Evolutionary conservation across 2,329 filamentous ascomycete genomes (phyloP).

Genomic region (Parastagonospora nodorum): DNA sequence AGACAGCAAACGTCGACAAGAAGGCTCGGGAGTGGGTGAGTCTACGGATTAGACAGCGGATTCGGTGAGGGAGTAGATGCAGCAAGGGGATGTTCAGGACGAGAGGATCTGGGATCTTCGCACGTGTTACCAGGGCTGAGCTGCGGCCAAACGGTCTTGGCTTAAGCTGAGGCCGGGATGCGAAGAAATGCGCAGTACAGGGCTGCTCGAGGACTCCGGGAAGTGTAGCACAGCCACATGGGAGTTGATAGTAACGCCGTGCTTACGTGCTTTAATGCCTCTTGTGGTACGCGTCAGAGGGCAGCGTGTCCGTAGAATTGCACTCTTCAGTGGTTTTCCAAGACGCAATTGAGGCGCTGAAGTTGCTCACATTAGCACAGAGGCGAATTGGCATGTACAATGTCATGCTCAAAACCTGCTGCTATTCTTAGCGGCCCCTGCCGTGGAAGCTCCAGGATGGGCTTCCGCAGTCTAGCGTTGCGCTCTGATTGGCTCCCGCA

Average conservation of each 20-base stretch:
- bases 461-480: conserved; percentile 18
- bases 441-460: conserved; percentile 10
- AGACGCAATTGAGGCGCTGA: not conserved
- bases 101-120: not conserved
- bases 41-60: too few relatives aligned
- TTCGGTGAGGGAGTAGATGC: not conserved
- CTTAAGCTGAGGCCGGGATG: conserved; percentile 21
- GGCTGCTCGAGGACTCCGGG: conserved; percentile 6
- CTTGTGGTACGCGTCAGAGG: too few relatives aligned
- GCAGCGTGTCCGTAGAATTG: too few relatives aligned
- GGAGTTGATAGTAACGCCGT: not conserved
- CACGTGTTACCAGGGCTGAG: conserved; percentile 20
- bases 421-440: conserved; percentile 24
- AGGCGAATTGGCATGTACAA: conserved; percentile 16
- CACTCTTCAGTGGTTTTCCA: not conserved
- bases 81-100: not conserved
- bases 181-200: conserved; percentile 16
- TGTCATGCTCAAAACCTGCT: conserved; percentile 20
- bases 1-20: conserved; percentile 7
- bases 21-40: not conserved
- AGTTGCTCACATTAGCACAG: conserved; percentile 20
- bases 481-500: conserved; percentile 15
- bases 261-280: too few relatives aligned
- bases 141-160: conserved; percentile 30
- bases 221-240: conserved; percentile 21